Percentiles rank a stretch among this genome's conserved stretches.
Evolutionary conservation across 768 basidiomycete species (phyloP).

Genomic region (Cubamyces lactineus): DNA sequence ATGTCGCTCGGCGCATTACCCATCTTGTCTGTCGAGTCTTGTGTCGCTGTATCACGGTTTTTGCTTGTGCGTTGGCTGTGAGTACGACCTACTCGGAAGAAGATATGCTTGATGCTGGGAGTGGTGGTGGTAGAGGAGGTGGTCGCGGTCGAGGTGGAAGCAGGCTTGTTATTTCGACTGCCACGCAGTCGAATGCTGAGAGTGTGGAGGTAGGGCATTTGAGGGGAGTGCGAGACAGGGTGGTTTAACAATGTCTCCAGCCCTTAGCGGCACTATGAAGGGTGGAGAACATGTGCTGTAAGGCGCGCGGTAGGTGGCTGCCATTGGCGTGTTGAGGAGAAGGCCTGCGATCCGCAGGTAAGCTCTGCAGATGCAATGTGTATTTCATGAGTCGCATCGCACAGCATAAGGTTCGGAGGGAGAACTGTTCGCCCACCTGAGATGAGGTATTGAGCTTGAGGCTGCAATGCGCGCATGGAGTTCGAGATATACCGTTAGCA

Average conservation of each 20-base stretch:
- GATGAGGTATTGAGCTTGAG: no score
- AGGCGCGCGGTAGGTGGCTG: slow-evolving; percentile 1
- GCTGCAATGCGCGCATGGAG: no score
- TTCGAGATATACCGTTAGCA: no score
- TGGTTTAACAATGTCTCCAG: slow-evolving; percentile 1
- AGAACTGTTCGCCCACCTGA: no score
- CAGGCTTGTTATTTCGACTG: slow-evolving; percentile 11
- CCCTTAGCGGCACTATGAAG: not conserved
- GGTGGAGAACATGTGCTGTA: slow-evolving; percentile 14
- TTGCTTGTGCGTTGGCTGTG: not conserved
- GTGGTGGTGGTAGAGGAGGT: not conserved
- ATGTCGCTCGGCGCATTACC: slow-evolving; percentile 26
- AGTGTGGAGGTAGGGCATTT: slow-evolving; percentile 21
- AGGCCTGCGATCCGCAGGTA: slow-evolving; percentile 10
- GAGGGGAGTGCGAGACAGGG: not conserved
- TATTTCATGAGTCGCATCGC: not conserved
- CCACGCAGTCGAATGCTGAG: slow-evolving; percentile 24
- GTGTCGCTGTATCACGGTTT: not conserved
- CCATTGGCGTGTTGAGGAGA: slow-evolving; percentile 9
- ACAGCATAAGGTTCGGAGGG: not conserved
- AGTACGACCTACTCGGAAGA: not conserved
- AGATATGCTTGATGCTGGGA: slow-evolving; percentile 14
- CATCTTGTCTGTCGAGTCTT: slow-evolving; percentile 10
- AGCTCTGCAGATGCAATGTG: not conserved
- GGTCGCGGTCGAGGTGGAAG: not conserved